phyloP scores from a whole-genome alignment of 306 rosid species.

The Dryas drummondii region DNA sequence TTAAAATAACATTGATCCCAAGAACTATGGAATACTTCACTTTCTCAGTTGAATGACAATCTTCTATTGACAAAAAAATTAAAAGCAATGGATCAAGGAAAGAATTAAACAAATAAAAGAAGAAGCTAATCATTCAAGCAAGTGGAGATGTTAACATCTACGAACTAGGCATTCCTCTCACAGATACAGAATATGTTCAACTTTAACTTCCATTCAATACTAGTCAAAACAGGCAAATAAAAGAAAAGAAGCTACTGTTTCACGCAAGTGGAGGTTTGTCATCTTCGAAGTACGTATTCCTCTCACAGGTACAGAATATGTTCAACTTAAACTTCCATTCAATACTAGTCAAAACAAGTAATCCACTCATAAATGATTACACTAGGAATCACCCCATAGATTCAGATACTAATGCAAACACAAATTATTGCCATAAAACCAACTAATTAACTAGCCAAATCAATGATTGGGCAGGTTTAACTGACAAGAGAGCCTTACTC shows the following conservation, averaged over 20 bases:
- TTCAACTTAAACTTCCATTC: background rate
- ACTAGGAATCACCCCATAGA: background rate
- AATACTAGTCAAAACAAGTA: background rate
- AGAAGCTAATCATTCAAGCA: background rate
- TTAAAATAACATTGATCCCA: background rate
- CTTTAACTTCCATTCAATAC: background rate
- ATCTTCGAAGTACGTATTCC: background rate
- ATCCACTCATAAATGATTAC: background rate
- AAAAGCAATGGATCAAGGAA: background rate
- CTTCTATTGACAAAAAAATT: background rate
- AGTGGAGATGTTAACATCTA: background rate
- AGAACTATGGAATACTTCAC: background rate
- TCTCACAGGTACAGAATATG: background rate
- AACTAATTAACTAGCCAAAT: background rate
- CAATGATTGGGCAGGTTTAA: background rate
- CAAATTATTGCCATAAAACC: background rate
- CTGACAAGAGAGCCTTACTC: background rate
- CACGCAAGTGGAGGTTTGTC: background rate
- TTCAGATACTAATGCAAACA: background rate
- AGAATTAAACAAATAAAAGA: background rate
- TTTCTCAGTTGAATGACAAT: background rate
- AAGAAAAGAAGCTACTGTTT: background rate
- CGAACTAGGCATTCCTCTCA: background rate
- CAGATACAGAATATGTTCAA: background rate
- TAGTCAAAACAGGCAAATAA: background rate